Evolutionary conservation across 306 rosid species (phyloP).

Genomic region (Medicago truncatula): MtrunA17r5.0-ANR NC_053042.1:18853501-18854000

Average conservation of each 20-base stretch:
- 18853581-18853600: constrained; percentile 17
- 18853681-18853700: not conserved
- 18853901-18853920: not conserved
- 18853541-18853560: constrained; percentile 72
- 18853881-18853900: not conserved
- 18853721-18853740: not conserved
- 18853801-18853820: not conserved
- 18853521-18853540: constrained; percentile 64
- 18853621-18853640: not conserved
- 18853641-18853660: not conserved
- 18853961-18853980: not conserved
- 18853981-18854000: not conserved
- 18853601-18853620: constrained; percentile 2
- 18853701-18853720: constrained; percentile 5
- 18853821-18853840: not conserved
- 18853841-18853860: not conserved
- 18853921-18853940: not conserved
- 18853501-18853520: constrained; percentile 75
- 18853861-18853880: not conserved
- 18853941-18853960: too few species aligned
- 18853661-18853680: not conserved
- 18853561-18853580: constrained; percentile 29
- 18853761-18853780: too few species aligned
- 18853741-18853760: too few species aligned
- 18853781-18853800: too few species aligned